A percentile compares a stretch with the other conserved stretches of the same genome.
Evolutionary conservation across 257 asterid species (phyloP).

Genomic region (Datura wrightii): DNA sequence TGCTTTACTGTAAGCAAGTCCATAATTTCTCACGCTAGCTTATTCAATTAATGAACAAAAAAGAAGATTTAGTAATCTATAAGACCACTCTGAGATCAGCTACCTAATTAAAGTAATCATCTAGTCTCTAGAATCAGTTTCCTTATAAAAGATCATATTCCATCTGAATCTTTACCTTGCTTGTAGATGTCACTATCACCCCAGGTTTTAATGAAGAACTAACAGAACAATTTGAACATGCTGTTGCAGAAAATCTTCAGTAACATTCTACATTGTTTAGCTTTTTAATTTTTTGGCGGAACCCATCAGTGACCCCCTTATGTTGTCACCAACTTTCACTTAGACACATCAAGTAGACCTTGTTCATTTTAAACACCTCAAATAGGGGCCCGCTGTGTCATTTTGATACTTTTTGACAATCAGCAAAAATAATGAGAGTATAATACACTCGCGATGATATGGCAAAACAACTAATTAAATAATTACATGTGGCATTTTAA

Average conservation of each 20-base stretch:
- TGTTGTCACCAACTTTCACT: too few relatives aligned
- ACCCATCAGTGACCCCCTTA: too few relatives aligned
- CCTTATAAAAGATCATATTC: neutral
- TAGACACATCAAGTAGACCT: too few relatives aligned
- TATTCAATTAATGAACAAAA: constrained; percentile 16
- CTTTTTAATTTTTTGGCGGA: neutral
- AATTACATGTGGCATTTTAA: too few relatives aligned
- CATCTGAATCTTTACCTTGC: constrained; percentile 10
- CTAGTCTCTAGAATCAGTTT: neutral
- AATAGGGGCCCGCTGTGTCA: too few relatives aligned
- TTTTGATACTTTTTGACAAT: too few relatives aligned
- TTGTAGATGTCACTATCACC: neutral
- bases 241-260: neutral
- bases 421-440: too few relatives aligned
- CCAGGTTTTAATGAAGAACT: neutral
- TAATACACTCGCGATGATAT: too few relatives aligned
- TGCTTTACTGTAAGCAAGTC: neutral
- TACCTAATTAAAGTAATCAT: neutral
- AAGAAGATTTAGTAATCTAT: neutral
- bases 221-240: neutral
- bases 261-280: neutral
- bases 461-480: too few relatives aligned
- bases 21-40: constrained; percentile 17
- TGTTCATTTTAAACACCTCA: too few relatives aligned
- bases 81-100: constrained; percentile 27